Conservation (phyloP, 495 filamentous ascomycete genomes). For the Trichoderma gamsii region DNA sequence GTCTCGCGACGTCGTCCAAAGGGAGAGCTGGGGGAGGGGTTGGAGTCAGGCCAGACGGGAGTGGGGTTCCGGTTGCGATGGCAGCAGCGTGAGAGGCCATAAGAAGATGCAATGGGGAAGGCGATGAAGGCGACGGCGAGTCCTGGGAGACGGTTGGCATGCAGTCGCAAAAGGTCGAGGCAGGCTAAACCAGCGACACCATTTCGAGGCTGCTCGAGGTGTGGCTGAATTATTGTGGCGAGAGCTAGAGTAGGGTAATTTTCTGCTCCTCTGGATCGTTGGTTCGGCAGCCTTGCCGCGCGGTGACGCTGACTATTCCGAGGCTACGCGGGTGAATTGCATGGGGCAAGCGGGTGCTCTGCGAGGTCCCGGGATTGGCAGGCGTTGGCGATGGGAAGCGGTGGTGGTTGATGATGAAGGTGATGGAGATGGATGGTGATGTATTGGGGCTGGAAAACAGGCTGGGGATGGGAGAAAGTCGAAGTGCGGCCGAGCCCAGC, state of each 20-base stretch:
- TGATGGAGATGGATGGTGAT: background rate
- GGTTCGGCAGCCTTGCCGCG: conserved; percentile 13
- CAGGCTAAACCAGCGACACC: conserved; percentile 31
- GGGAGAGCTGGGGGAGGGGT: conserved; percentile 17
- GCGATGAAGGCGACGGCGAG: conserved; percentile 42
- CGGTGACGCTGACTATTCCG: background rate
- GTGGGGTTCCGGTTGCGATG: conserved; percentile 23
- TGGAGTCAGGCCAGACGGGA: conserved; percentile 27
- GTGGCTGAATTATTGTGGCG: conserved; percentile 51
- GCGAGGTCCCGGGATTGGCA: conserved; percentile 6
- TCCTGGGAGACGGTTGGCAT: conserved; percentile 22
- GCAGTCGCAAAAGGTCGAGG: conserved; percentile 12
- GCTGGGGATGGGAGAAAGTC: conserved; percentile 10
- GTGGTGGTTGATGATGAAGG: background rate
- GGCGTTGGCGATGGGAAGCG: conserved; percentile 1
- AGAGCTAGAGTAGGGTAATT: conserved; percentile 28
- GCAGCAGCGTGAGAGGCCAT: conserved; percentile 26
- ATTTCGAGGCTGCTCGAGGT: conserved; percentile 35
- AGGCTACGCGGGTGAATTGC: background rate
- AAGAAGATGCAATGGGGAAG: conserved; percentile 39
- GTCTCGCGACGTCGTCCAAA: conserved; percentile 30
- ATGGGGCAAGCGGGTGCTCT: background rate
- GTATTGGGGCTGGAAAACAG: conserved; percentile 5
- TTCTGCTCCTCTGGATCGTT: background rate
- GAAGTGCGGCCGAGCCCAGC: background rate